Conservation (phyloP, 495 filamentous ascomycete genomes). For the Neurospora sp. region DNA sequence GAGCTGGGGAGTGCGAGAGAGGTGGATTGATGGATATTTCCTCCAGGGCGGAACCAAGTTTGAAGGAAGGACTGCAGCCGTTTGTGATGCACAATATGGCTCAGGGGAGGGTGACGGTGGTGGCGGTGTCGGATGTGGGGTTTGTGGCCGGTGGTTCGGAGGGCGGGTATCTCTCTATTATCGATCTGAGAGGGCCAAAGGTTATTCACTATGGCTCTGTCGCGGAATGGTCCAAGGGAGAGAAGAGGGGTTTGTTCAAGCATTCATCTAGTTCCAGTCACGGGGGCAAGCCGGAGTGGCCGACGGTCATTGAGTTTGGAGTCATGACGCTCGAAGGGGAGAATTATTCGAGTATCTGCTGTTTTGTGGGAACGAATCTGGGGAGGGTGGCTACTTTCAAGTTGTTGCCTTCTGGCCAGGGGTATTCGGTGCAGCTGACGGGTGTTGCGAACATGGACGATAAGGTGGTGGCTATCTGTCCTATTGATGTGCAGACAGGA, state of each 20-base stretch:
- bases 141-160: constrained; percentile 84
- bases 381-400: constrained; percentile 85
- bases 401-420: constrained; percentile 60
- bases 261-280: constrained; percentile 31
- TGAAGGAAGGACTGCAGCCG: constrained; percentile 77
- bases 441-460: constrained; percentile 60
- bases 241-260: constrained; percentile 61
- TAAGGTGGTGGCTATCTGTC: constrained; percentile 61
- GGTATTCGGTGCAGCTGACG: constrained; percentile 65
- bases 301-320: constrained; percentile 74
- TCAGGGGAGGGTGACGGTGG: constrained; percentile 63
- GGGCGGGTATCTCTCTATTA: constrained; percentile 62
- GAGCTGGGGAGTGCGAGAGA: constrained; percentile 45
- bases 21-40: constrained; percentile 62
- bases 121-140: constrained; percentile 81
- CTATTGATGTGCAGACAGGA: constrained; percentile 70
- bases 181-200: constrained; percentile 80
- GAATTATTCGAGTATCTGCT: constrained; percentile 85
- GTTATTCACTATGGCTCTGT: constrained; percentile 69
- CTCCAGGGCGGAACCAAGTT: constrained; percentile 62
- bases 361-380: constrained; percentile 80
- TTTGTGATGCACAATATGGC: constrained; percentile 71
- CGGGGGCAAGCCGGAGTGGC: constrained; percentile 52
- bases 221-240: constrained; percentile 54
- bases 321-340: constrained; percentile 89